Evolutionary conservation across 495 filamentous ascomycete species (phyloP).

Genomic region (Bryoglossum gracile): DNA sequence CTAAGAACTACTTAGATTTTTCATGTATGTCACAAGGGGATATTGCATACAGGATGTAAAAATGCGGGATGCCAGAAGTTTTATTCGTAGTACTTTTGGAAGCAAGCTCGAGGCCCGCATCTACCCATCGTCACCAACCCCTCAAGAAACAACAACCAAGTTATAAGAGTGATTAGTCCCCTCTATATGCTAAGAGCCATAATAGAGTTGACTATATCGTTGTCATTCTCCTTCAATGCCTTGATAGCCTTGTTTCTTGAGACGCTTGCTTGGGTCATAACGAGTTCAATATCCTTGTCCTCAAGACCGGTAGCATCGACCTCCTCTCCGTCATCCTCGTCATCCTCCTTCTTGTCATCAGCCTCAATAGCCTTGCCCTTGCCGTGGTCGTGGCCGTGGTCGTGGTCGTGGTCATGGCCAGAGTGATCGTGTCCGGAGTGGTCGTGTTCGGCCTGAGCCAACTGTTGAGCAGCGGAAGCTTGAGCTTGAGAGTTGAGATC

Average conservation of each 20-base stretch:
- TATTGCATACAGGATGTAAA: too few relatives aligned
- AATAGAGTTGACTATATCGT: constrained; percentile 99
- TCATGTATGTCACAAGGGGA: too few relatives aligned
- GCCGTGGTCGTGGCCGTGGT: constrained; percentile 57
- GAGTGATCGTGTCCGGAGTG: constrained; percentile 60
- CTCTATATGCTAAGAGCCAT: constrained; percentile 95
- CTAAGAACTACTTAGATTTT: too few relatives aligned
- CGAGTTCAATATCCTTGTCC: constrained; percentile 97
- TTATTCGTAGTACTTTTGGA: too few relatives aligned
- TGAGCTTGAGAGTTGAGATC: constrained; percentile 97
- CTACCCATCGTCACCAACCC: not conserved
- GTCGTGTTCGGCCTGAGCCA: constrained; percentile 62
- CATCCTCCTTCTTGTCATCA: constrained; percentile 71
- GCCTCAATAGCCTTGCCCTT: constrained; percentile 70
- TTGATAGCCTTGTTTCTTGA: constrained; percentile 97
- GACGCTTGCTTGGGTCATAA: constrained; percentile 96
- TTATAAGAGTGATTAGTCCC: too few relatives aligned
- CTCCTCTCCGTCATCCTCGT: constrained; percentile 93
- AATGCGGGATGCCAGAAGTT: too few relatives aligned
- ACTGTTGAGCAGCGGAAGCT: constrained; percentile 85
- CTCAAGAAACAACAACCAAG: not conserved
- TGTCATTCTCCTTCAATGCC: constrained; percentile 97
- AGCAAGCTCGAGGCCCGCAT: not conserved
- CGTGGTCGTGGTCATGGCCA: constrained; percentile 42
- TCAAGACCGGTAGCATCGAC: constrained; percentile 90